These are phyloP conservation scores for Pestalotiopsis sp. DNA, from an alignment of 2,329 filamentous ascomycete species.

Conservation along the genomic window DNA sequence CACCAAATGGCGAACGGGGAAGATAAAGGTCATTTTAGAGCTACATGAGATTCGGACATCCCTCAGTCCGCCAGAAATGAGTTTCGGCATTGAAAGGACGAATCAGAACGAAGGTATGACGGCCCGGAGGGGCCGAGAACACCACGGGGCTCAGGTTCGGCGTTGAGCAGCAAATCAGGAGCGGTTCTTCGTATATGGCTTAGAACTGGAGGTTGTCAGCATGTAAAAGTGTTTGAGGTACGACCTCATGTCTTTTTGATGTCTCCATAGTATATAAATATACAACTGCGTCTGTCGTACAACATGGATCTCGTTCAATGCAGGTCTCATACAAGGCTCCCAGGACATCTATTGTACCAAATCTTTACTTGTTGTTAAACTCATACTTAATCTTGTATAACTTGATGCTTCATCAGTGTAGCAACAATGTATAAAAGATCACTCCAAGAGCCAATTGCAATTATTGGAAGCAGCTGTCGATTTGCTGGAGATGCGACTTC, in stretches of 20 bases:
- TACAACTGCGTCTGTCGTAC: constrained; percentile 1
- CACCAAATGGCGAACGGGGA: too few species aligned
- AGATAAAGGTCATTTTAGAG: neutral
- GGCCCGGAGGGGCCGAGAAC: neutral
- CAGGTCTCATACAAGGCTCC: neutral
- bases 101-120: neutral
- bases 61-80: too few species aligned
- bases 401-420: neutral
- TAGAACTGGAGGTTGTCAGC: neutral
- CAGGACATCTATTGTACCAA: neutral
- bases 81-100: neutral
- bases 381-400: neutral
- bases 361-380: neutral
- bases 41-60: neutral
- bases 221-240: neutral
- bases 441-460: constrained; percentile 26
- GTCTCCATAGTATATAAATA: neutral
- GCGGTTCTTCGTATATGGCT: neutral
- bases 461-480: constrained; percentile 31
- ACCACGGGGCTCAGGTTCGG: constrained; percentile 3
- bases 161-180: constrained; percentile 4
- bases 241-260: neutral
- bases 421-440: constrained; percentile 21
- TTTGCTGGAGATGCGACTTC: constrained; percentile 29
- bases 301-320: neutral